Evolutionary conservation across 2,329 filamentous ascomycete species (phyloP).

Genomic region (Colletotrichum filicis): DNA sequence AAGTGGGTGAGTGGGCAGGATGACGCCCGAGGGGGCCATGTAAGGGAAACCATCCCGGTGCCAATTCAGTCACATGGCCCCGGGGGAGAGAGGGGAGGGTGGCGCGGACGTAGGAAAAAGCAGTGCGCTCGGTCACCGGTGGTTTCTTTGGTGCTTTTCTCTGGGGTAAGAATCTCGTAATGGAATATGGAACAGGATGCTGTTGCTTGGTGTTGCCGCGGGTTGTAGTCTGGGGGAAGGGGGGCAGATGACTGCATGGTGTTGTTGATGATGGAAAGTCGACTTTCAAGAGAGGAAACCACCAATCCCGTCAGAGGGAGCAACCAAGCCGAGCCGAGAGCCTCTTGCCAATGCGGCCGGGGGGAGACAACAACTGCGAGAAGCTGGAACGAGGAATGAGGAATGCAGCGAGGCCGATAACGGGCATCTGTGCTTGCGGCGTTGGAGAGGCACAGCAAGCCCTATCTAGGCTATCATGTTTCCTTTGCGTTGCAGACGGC

Average conservation of each 20-base stretch:
- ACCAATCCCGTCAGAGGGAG: not conserved
- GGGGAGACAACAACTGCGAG: not conserved
- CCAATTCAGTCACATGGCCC: conserved; percentile 37
- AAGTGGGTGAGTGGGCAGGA: conserved; percentile 35
- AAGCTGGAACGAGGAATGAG: too few relatives aligned
- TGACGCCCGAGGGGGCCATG: conserved; percentile 37
- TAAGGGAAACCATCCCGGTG: conserved; percentile 41
- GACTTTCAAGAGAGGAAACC: not conserved
- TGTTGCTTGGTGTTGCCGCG: not conserved
- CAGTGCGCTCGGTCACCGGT: conserved; percentile 22
- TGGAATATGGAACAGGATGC: not conserved
- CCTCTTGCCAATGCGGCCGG: not conserved
- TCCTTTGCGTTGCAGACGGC: not conserved
- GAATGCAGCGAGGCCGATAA: not conserved
- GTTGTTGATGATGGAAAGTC: not conserved
- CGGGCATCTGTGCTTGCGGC: not conserved
- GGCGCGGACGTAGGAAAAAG: conserved; percentile 40
- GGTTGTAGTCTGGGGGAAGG: not conserved
- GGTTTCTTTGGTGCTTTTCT: conserved; percentile 4
- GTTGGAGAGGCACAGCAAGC: not conserved
- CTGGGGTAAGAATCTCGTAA: conserved; percentile 26
- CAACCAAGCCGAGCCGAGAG: not conserved
- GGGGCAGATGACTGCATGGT: not conserved
- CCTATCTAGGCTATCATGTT: conserved; percentile 26
- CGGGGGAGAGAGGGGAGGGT: conserved; percentile 4